phyloP scores from a whole-genome alignment of 495 filamentous ascomycete genomes.

The Neurospora cerealis region DNA sequence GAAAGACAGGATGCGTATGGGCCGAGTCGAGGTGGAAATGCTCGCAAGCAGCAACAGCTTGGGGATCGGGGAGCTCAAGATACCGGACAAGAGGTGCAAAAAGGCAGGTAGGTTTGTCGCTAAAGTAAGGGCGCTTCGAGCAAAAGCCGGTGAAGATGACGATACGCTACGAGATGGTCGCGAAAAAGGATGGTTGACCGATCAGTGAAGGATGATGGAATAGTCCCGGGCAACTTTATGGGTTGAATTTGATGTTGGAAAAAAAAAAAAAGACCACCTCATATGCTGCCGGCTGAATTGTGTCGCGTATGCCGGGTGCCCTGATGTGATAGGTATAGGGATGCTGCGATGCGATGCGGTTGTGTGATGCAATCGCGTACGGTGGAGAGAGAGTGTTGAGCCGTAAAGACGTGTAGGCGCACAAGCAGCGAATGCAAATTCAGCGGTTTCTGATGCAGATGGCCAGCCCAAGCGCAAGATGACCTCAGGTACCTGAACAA shows the following conservation, averaged over 20 bases:
- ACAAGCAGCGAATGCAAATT: neutral
- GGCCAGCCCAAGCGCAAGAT: neutral
- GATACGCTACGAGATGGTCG: neutral
- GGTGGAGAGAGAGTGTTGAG: neutral
- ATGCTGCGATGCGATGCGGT: neutral
- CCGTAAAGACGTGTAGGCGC: constrained; percentile 1
- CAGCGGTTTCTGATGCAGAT: neutral
- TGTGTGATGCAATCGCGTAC: neutral
- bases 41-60: neutral
- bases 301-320: neutral
- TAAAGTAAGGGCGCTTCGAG: neutral
- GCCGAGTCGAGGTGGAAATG: neutral
- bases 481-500: neutral
- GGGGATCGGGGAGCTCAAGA: neutral
- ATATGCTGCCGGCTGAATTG: neutral
- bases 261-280: neutral
- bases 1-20: neutral
- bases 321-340: neutral
- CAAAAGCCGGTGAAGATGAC: neutral
- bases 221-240: neutral
- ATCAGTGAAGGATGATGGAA: neutral
- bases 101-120: neutral
- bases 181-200: neutral
- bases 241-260: neutral
- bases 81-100: neutral